Conservation (phyloP, 2,329 filamentous ascomycete genomes). For the Hymenoscyphus scutula region DNA sequence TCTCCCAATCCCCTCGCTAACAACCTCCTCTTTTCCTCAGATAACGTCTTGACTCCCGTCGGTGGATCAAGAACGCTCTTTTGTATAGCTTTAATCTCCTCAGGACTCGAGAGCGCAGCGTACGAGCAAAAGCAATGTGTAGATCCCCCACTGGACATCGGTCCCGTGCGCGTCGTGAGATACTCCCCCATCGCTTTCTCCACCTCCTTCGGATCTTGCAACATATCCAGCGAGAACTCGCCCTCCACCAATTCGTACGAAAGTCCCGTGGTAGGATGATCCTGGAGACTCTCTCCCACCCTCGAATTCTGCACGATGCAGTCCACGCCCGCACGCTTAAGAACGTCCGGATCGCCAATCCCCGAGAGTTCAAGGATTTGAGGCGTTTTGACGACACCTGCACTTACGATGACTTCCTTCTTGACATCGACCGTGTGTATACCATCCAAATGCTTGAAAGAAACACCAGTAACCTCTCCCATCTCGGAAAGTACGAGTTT, state of each 20-base stretch:
- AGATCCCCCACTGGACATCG: conserved; percentile 12
- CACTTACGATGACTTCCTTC: conserved; percentile 32
- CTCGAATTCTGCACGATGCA: conserved; percentile 19
- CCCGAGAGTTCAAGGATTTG: conserved; percentile 38
- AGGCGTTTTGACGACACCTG: conserved; percentile 31
- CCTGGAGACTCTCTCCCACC: conserved; percentile 28
- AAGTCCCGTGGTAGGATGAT: conserved; percentile 18
- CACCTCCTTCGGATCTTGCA: background rate
- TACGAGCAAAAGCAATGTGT: conserved; percentile 10
- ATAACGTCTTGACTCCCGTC: background rate
- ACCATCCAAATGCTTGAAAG: conserved; percentile 17
- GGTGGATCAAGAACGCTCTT: background rate
- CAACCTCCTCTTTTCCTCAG: background rate
- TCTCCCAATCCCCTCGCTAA: conserved; percentile 7
- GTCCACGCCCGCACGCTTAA: conserved; percentile 21
- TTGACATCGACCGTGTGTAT: conserved; percentile 21
- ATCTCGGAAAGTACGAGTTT: conserved; percentile 54
- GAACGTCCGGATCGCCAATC: conserved; percentile 27
- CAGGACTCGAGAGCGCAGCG: conserved; percentile 1
- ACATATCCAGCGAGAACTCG: conserved; percentile 11
- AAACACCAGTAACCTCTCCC: conserved; percentile 20
- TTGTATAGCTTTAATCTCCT: background rate
- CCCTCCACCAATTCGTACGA: conserved; percentile 17
- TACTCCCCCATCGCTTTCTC: conserved; percentile 35
- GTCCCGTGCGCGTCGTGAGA: conserved; percentile 9